A percentile compares a stretch with the other conserved stretches of the same genome.
Conservation (phyloP, 768 basidiomycete genomes). For the Suillus fuscotomentosus region DNA sequence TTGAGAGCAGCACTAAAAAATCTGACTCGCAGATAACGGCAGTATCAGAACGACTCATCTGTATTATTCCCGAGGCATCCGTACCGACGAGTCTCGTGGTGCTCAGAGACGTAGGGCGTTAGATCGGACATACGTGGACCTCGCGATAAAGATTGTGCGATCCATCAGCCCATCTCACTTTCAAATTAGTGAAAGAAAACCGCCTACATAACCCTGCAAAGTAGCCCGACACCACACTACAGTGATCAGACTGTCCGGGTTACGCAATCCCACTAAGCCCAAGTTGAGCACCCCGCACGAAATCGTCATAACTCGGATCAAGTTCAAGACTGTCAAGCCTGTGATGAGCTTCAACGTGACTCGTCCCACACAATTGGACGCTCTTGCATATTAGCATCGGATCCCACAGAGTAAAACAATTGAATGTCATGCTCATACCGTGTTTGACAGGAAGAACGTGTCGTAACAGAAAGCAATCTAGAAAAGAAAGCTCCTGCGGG, state of each 20-base stretch:
- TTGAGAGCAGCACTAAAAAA: background rate
- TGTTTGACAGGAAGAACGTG: slow-evolving; percentile 51
- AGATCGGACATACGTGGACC: slow-evolving; percentile 40
- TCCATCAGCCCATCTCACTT: background rate
- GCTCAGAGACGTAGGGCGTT: slow-evolving; percentile 45
- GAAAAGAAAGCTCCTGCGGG: too few relatives aligned
- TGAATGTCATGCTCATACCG: slow-evolving; percentile 39
- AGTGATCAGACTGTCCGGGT: slow-evolving; percentile 31
- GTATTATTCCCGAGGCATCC: background rate
- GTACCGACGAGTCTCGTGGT: background rate
- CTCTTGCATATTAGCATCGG: slow-evolving; percentile 31
- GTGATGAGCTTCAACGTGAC: slow-evolving; percentile 43
- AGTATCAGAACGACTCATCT: background rate
- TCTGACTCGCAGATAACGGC: background rate
- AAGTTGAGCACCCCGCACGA: slow-evolving; percentile 39
- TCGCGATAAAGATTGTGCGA: slow-evolving; percentile 32
- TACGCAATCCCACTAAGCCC: slow-evolving; percentile 35
- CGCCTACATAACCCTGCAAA: slow-evolving; percentile 41
- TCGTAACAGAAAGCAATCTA: slow-evolving; percentile 39
- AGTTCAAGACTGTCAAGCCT: slow-evolving; percentile 36
- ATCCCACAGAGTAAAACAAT: slow-evolving; percentile 53
- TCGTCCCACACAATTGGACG: slow-evolving; percentile 50
- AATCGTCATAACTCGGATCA: slow-evolving; percentile 34
- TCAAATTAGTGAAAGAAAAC: background rate
- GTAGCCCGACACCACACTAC: slow-evolving; percentile 33